Conservation (phyloP, 441 rosid species). For the Jatropha podagrica region DNA sequence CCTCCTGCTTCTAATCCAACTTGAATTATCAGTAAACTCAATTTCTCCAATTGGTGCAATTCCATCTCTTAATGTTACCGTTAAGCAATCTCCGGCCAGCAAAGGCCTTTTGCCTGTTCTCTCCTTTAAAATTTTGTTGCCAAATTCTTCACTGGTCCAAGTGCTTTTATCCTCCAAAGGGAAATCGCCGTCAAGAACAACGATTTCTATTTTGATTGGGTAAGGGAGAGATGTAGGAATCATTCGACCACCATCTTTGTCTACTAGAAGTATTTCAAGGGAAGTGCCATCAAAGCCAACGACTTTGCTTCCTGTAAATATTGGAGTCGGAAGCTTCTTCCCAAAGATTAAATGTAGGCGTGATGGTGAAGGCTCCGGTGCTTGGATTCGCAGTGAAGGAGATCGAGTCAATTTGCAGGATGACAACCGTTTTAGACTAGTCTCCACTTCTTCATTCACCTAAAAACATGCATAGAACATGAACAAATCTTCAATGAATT, state of each 20-base stretch:
- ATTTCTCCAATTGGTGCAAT: slow-evolving; percentile 49
- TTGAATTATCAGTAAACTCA: slow-evolving; percentile 87
- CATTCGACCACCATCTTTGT: slow-evolving; percentile 27
- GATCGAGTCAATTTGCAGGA: slow-evolving; percentile 36
- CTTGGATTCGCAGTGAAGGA: slow-evolving; percentile 56
- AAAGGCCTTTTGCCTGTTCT: slow-evolving; percentile 81
- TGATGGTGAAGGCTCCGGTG: slow-evolving; percentile 57
- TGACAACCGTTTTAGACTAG: slow-evolving; percentile 32
- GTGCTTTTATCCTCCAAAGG: slow-evolving; percentile 33
- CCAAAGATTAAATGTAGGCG: slow-evolving; percentile 47
- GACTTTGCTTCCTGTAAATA: slow-evolving; percentile 79
- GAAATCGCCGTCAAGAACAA: slow-evolving; percentile 82
- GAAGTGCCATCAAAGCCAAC: slow-evolving; percentile 39
- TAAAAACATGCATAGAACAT: slow-evolving; percentile 12
- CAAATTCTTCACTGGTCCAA: slow-evolving; percentile 71
- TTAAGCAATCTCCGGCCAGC: slow-evolving; percentile 69
- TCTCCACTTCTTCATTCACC: slow-evolving; percentile 72
- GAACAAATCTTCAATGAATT: not conserved
- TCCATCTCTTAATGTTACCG: slow-evolving; percentile 55
- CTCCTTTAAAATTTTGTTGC: slow-evolving; percentile 56
- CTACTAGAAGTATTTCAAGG: slow-evolving; percentile 52
- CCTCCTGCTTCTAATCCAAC: slow-evolving; percentile 83
- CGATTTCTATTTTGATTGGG: slow-evolving; percentile 61
- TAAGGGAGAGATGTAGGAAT: slow-evolving; percentile 33
- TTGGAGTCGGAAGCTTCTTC: slow-evolving; percentile 44